Evolutionary conservation across 257 asterid species (phyloP).

Genomic region (Jaltomata sinuosa): DNA sequence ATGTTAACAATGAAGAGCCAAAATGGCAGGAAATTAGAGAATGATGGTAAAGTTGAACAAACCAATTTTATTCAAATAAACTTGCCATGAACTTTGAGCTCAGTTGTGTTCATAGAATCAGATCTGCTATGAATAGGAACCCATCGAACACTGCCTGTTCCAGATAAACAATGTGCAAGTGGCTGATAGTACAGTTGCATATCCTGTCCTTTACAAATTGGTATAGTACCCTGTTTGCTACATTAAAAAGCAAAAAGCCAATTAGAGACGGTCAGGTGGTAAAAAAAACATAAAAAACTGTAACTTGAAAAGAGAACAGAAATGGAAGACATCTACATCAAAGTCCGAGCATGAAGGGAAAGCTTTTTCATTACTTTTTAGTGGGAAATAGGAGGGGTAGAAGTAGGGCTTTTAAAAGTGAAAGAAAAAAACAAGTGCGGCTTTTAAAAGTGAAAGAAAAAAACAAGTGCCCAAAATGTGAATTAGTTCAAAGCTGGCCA

Average conservation of each 20-base stretch:
- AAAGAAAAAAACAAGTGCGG: not conserved
- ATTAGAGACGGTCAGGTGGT: not conserved
- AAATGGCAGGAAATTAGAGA: not conserved
- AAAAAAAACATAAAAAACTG: not conserved
- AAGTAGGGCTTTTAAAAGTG: not conserved
- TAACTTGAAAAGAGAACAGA: not conserved
- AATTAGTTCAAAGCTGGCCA: not conserved
- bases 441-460: not conserved
- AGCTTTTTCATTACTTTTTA: not conserved
- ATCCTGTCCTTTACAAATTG: slow-evolving; percentile 72
- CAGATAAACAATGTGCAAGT: slow-evolving; percentile 65
- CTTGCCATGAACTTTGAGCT: slow-evolving; percentile 70
- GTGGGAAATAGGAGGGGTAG: not conserved
- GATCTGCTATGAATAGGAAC: slow-evolving; percentile 61
- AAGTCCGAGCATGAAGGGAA: not conserved
- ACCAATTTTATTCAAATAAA: not conserved
- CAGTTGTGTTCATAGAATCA: slow-evolving; percentile 33
- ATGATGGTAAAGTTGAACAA: not conserved
- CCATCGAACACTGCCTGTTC: slow-evolving; percentile 71
- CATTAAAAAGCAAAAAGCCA: slow-evolving; percentile 9
- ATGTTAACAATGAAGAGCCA: not conserved
- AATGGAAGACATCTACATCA: not conserved
- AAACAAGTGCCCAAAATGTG: not conserved
- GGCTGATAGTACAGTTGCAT: slow-evolving; percentile 66
- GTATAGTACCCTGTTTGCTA: slow-evolving; percentile 38